Conservation (phyloP, 495 filamentous ascomycete species). For the Hypoxylon lenormandii region DNA sequence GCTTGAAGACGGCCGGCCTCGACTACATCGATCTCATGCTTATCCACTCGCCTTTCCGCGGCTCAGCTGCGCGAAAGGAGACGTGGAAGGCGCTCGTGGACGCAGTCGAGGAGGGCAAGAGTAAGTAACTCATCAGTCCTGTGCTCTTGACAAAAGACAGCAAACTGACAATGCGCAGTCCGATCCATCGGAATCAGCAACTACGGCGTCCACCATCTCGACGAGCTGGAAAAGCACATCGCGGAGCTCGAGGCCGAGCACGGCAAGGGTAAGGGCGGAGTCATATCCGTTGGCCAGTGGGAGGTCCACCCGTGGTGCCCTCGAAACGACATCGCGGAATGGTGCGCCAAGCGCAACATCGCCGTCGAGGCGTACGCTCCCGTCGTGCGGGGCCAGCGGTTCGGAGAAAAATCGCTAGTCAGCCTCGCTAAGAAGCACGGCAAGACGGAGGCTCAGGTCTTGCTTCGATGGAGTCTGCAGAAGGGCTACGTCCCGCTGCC, state of each 20-base stretch:
- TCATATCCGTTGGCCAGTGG: constrained; percentile 85
- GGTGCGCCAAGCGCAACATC: constrained; percentile 75
- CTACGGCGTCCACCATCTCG: constrained; percentile 75
- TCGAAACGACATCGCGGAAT: constrained; percentile 78
- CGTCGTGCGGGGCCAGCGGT: constrained; percentile 73
- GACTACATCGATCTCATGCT: constrained; percentile 75
- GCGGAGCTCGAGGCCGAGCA: constrained; percentile 69
- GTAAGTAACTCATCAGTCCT: constrained; percentile 17
- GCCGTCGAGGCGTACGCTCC: constrained; percentile 85
- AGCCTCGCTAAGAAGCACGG: constrained; percentile 74
- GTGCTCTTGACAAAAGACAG: neutral
- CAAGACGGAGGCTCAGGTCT: constrained; percentile 80
- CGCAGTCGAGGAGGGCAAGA: constrained; percentile 70
- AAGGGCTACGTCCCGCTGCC: constrained; percentile 80
- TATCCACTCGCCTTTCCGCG: constrained; percentile 71
- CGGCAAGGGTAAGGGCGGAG: constrained; percentile 74
- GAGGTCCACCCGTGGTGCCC: constrained; percentile 93
- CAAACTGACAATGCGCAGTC: constrained; percentile 49
- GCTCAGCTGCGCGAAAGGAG: constrained; percentile 66
- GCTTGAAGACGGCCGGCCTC: constrained; percentile 65
- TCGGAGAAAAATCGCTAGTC: constrained; percentile 72
- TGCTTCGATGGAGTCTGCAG: constrained; percentile 89
- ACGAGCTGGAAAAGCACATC: constrained; percentile 81
- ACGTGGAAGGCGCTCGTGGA: constrained; percentile 73
- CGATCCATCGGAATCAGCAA: constrained; percentile 74